Base-by-base conservation (phyloP, 2,329 filamentous ascomycete genomes). In the Immersiporthe knoxdaviesiana region DNA sequence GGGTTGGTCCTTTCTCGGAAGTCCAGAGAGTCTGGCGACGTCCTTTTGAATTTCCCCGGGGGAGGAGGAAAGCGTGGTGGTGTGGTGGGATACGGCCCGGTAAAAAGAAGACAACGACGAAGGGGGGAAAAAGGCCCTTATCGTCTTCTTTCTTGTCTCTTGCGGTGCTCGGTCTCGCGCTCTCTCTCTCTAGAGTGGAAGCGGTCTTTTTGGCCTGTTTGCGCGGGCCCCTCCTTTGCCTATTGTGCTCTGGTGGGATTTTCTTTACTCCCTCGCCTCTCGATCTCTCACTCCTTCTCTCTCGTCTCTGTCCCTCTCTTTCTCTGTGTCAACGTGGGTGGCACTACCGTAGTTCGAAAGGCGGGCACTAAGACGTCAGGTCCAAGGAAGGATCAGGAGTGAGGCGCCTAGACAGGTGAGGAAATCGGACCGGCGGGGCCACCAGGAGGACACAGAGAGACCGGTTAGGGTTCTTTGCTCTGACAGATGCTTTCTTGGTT, bases 341-440 rank as follows among this genome's bases (percentile, higher is more conserved):
- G 60, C 60, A 50, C 60, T 63, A 62, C 59, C n/a, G n/a, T 30
- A 58, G 47, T 44, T 10, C 21, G 63, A 27, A 27, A 24, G 39
- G 52, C 63, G 37, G 39, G 63, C 63, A 65, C 63, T 65, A 65
- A 44, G 63, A 65, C 52, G n/a, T 59, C 52, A 59, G 24, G 37
- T 12, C 32, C 32, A 39, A 21, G 61, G 61, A 27, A 47, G 39
- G 61, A 30, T 47, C 59, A 24, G 41, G 52, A 24, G 24, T 16
- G 52, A 65, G 63, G 50, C 63, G 50, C 52, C 52, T 64, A 64
- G 21, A n/a, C 54, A 63, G 61, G 27, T 63, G 61, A 63, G 35
- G 39, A 62, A 18, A 30, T 63, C 39, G 56, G 56, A 37, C 56
- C 56, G 35, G 32, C 35, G 59, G 37, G 37, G 44, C 44, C 18